phyloP scores from a whole-genome alignment of 306 rosid species.

The Acmispon strigosus region DNA sequence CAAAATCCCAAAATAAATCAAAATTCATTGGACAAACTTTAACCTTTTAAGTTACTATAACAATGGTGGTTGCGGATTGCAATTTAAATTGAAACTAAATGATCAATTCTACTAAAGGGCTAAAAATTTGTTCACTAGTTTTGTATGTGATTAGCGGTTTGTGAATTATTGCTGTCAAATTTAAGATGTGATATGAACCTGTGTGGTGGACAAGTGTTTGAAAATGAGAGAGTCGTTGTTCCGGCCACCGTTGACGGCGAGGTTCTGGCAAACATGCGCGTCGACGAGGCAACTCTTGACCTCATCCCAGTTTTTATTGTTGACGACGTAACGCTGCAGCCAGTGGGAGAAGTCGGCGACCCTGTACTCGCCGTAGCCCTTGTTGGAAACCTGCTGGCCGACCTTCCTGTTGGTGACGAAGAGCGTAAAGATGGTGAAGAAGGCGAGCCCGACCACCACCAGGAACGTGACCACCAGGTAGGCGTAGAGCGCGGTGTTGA shows the following conservation, averaged over 20 bases:
- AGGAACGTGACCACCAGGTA: conserved; percentile 46
- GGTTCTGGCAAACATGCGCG: conserved; percentile 44
- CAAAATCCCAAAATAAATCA: neutral
- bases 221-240: conserved; percentile 24
- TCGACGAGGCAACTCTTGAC: conserved; percentile 63
- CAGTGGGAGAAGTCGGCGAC: conserved; percentile 60
- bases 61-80: too few relatives aligned
- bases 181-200: conserved; percentile 30
- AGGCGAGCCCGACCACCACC: conserved; percentile 44
- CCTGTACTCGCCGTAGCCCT: conserved; percentile 44
- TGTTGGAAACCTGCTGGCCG: conserved; percentile 43
- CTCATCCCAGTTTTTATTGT: conserved; percentile 52
- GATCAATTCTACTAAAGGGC: too few relatives aligned
- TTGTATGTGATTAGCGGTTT: too few relatives aligned
- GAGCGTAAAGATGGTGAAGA: conserved; percentile 49
- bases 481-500: conserved; percentile 41
- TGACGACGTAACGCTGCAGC: conserved; percentile 61
- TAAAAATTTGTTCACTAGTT: too few relatives aligned
- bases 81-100: too few relatives aligned
- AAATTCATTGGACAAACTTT: neutral
- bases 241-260: conserved; percentile 28
- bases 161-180: too few relatives aligned
- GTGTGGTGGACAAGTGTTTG: conserved; percentile 45
- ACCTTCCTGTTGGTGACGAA: conserved; percentile 53
- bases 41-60: neutral